Base-by-base conservation (phyloP, 805 yeast genomes). In the Saccharomyces kudriavzevii region DNA sequence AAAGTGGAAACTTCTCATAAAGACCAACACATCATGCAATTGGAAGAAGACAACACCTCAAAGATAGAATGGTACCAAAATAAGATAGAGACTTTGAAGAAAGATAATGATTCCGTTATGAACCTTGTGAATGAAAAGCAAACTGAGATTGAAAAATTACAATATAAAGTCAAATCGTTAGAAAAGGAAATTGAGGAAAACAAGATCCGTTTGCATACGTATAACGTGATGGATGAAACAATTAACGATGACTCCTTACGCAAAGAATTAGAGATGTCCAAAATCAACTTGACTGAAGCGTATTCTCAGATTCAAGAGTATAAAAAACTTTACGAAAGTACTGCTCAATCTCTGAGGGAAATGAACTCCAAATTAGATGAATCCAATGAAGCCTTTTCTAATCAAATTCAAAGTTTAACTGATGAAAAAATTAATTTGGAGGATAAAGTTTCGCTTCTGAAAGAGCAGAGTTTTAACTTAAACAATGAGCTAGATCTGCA, bases 281-380 rank as follows among this genome's bases (percentile, higher is more conserved):
- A 77, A 51, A 72, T 75, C 47, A 88, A 84, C 52, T 74, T 85
- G 52, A 78, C 75, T 24, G 71, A 78, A 14, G 80, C 88, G 0
- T 79, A 79, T 58, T 72, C 77, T n/a, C 82, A 78, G 60, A 76
- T 80, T 9, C 75, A 75, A n/a, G 83, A 85, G 58, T 79, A 84
- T 64, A 80, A 83, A 53, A 73, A 72, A n/a, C 76, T 88, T 45
- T 83, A 90, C 0, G 69, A 70, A 50, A 81, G 86, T 13, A 81
- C 89, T 3, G 95, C 88, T 62, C 80, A 78, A 51, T 82, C 90
- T 4, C 72, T 88, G 40, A 68, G 71, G 40, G 73, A 76, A 48
- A 72, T 87, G 55, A 82, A 80, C 28, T 70, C 72, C 22, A 73
- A 84, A 1, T 85, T 78, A 63, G 88, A 77, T 49, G 68, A 68